Percentiles rank a stretch among this genome's conserved stretches.
Conservation (phyloP, 2,329 filamentous ascomycete genomes). For the Nemania sp. region DNA sequence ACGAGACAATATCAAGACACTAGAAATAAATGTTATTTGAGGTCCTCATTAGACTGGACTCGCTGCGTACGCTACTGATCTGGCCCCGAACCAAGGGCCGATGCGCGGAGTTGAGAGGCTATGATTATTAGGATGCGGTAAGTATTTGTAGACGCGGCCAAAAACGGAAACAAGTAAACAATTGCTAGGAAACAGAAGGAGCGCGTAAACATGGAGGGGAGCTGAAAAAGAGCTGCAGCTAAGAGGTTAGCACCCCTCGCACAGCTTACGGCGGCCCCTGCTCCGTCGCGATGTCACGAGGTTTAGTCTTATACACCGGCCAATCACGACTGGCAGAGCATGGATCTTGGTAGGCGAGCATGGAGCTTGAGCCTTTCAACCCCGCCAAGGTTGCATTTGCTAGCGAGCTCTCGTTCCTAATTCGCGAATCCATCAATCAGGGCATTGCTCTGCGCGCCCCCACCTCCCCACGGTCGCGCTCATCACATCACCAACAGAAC, state of each 20-base stretch:
- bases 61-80: background rate
- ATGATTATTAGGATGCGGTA: background rate
- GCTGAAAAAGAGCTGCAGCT: conserved; percentile 14
- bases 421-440: conserved; percentile 20
- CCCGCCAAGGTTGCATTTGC: conserved; percentile 21
- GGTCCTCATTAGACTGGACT: background rate
- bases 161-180: conserved; percentile 31
- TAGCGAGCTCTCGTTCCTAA: conserved; percentile 1
- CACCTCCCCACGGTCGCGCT: conserved; percentile 12
- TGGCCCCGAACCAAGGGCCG: conserved; percentile 6
- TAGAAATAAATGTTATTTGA: background rate
- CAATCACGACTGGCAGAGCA: conserved; percentile 12
- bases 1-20: conserved; percentile 13
- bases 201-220: conserved; percentile 9
- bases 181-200: background rate
- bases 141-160: background rate
- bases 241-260: conserved; percentile 13
- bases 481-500: conserved; percentile 14
- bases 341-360: conserved; percentile 1
- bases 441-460: conserved; percentile 10
- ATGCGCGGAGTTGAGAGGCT: conserved; percentile 27
- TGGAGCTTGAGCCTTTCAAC: conserved; percentile 24
- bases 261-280: conserved; percentile 18
- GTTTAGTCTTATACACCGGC: conserved; percentile 15
- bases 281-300: conserved; percentile 30